Evolutionary conservation across 768 basidiomycete genomes (phyloP).

Genomic region (Gelatoporia subvermispora): DNA sequence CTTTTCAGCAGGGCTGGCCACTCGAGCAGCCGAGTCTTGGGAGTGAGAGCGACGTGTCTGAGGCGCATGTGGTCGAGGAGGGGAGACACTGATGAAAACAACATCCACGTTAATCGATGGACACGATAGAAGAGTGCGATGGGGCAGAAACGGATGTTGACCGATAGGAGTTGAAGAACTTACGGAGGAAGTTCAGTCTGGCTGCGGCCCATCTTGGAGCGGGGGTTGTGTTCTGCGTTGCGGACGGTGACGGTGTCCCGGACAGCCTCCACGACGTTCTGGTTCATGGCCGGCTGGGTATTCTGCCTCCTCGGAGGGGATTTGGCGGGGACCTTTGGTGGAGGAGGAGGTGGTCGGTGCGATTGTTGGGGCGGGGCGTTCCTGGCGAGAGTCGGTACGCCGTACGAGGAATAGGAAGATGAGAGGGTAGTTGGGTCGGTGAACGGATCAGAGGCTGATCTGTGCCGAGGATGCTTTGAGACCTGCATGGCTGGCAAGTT

Average conservation of each 20-base stretch:
- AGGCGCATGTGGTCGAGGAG: constrained; percentile 19
- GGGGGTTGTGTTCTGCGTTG: constrained; percentile 37
- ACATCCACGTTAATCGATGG: constrained; percentile 1
- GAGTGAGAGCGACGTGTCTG: constrained; percentile 42
- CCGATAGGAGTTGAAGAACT: constrained; percentile 24
- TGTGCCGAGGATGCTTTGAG: constrained; percentile 22
- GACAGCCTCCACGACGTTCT: constrained; percentile 58
- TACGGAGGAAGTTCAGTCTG: constrained; percentile 46
- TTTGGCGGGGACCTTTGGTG: constrained; percentile 31
- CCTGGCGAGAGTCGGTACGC: constrained; percentile 24
- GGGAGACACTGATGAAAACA: constrained; percentile 17
- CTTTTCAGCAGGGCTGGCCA: constrained; percentile 38
- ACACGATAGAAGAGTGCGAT: not conserved
- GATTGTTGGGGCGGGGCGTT: constrained; percentile 17
- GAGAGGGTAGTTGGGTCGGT: constrained; percentile 21
- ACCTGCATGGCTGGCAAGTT: constrained; percentile 21
- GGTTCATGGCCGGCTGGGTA: constrained; percentile 20
- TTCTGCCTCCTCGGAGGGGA: constrained; percentile 23
- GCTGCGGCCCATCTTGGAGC: constrained; percentile 49
- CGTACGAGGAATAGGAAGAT: constrained; percentile 25
- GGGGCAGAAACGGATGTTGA: constrained; percentile 6
- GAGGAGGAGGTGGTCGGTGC: constrained; percentile 25
- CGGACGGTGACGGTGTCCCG: constrained; percentile 64
- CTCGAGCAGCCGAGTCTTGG: constrained; percentile 40
- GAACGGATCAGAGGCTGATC: constrained; percentile 25